Conservation (phyloP, 768 basidiomycete genomes). For the Amanita subjunquillea region DNA sequence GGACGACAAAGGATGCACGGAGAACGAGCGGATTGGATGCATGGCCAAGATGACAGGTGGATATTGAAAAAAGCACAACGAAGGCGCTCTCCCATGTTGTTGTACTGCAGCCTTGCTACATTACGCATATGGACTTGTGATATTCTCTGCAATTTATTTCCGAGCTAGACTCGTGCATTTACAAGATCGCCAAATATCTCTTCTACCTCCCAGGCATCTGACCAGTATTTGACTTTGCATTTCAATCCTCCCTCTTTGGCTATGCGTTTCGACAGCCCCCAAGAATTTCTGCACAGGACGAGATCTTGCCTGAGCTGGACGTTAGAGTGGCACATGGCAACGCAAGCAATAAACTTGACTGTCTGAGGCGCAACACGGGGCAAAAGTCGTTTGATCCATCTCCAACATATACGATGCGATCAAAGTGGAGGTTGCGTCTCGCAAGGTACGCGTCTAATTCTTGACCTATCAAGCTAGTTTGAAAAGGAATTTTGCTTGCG, state of each 20-base stretch:
- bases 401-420: slow-evolving; percentile 83
- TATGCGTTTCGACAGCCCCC: slow-evolving; percentile 76
- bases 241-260: slow-evolving; percentile 69
- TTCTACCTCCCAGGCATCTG: slow-evolving; percentile 94
- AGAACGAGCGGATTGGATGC: slow-evolving; percentile 59
- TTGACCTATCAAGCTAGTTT: slow-evolving; percentile 46
- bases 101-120: slow-evolving; percentile 4
- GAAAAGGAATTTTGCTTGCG: neutral
- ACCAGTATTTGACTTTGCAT: slow-evolving; percentile 76
- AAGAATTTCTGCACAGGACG: slow-evolving; percentile 67
- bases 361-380: slow-evolving; percentile 72
- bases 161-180: slow-evolving; percentile 13
- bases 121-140: slow-evolving; percentile 4
- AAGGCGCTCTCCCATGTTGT: neutral
- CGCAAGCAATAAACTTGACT: slow-evolving; percentile 26
- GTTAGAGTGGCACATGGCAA: neutral
- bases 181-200: slow-evolving; percentile 50
- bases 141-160: slow-evolving; percentile 8
- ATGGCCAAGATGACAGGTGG: slow-evolving; percentile 55
- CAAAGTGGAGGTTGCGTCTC: slow-evolving; percentile 48
- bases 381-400: slow-evolving; percentile 97
- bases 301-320: slow-evolving; percentile 56
- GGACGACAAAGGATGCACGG: slow-evolving; percentile 42
- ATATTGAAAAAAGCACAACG: neutral
- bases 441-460: slow-evolving; percentile 80